phyloP scores from a whole-genome alignment of 2,329 filamentous ascomycete species.

The Aciculosporium take region DNA sequence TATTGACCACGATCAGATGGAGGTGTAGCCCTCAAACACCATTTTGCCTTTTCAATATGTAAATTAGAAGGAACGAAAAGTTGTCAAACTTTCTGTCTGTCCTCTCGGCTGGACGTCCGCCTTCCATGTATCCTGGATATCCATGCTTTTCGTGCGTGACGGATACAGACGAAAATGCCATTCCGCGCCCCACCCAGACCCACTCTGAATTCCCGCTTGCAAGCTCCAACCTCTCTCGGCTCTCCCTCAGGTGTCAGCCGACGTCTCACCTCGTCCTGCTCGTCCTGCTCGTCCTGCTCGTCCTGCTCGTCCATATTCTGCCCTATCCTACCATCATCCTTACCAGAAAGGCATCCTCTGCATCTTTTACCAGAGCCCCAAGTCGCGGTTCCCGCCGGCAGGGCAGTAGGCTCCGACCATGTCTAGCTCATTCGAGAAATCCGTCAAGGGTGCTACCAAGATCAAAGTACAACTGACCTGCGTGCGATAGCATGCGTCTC shows the following conservation, averaged over 20 bases:
- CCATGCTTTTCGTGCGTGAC: background rate
- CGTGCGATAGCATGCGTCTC: background rate
- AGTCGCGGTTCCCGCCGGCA: background rate
- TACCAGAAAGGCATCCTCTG: background rate
- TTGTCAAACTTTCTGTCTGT: too few species aligned
- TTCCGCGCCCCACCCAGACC: slow-evolving; percentile 1
- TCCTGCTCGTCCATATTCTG: background rate
- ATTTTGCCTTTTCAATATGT: too few species aligned
- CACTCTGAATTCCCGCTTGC: slow-evolving; percentile 1
- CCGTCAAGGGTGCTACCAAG: slow-evolving; percentile 96
- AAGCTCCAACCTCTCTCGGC: background rate
- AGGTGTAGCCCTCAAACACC: too few species aligned
- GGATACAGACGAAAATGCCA: background rate
- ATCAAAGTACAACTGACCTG: slow-evolving; percentile 54
- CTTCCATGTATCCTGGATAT: background rate
- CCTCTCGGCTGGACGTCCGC: background rate
- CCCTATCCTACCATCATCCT: slow-evolving; percentile 2
- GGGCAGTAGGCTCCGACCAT: slow-evolving; percentile 28
- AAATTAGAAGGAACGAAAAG: too few species aligned
- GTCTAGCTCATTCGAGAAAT: slow-evolving; percentile 93
- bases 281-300: too few species aligned
- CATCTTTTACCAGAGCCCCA: background rate
- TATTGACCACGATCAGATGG: too few species aligned
- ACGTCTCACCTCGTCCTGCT: slow-evolving; percentile 1
- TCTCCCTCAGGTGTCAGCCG: too few species aligned